Evolutionary conservation across 306 rosid genomes (phyloP), one percentile per base, ranked within the genome.

Genomic region (Quercus berberidifolia): DNA sequence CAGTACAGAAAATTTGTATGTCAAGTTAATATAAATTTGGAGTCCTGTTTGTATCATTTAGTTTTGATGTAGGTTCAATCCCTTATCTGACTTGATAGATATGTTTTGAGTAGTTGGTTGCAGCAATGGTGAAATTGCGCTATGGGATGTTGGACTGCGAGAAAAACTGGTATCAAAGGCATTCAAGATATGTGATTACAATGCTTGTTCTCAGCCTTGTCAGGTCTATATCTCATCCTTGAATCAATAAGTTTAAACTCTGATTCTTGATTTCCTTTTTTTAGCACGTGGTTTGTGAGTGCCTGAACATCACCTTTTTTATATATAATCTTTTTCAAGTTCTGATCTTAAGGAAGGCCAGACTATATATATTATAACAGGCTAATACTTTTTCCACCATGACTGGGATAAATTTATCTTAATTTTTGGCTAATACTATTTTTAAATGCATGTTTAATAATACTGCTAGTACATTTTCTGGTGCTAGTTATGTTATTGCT

Each of bases 71-170:
- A 20, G 35, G 38, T 64, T 72, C 38, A 41, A 25, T 58, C 11
- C 69, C 69, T 14, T 35, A 19, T 67, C 71, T 63, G 59, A 84
- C 84, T 69, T 77, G 28, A 78, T 54, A 33, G 13, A 49, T 38
- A 69, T 78, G 81, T 83, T 63, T 71, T 78, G 80, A 83, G 69
- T 87, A 90, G 94, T 88, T 82, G 94, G 94, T 17, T 83, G 83
- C 64, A 49, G 15, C 73, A 88, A 85, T 31, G 94, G 94, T 70
- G 94, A 90, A 74, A 58, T 90, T 76, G 76, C 91, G 69, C 74
- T 88, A 6, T 90, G 92, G 92, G 92, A 90, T 77, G 77, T 79
- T 33, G 84, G 88, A 25, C 58, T 75, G 30, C 79, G 69, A 74
- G 88, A 90, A 82, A 86, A 54, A 81, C 76, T 83, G 79, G 79